phyloP scores from a whole-genome alignment of 495 filamentous ascomycete species.

The Sordaria brevicollis region DNA sequence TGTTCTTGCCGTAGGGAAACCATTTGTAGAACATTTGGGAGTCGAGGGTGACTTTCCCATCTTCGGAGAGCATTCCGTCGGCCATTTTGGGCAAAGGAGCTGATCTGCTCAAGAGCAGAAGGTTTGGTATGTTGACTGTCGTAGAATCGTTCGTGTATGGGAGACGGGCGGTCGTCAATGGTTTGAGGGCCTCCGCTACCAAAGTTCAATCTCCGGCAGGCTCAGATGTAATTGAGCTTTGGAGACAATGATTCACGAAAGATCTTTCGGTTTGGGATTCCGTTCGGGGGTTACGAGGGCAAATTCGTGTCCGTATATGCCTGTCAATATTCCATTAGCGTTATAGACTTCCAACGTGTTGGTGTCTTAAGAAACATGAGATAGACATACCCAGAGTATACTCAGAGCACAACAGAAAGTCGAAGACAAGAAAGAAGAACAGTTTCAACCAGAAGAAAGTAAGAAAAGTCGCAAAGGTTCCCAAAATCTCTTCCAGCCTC shows the following conservation, averaged over 20 bases:
- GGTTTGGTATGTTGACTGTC: neutral
- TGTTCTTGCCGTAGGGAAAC: slow-evolving; percentile 26
- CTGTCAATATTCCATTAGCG: neutral
- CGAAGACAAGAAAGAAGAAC: neutral
- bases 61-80: slow-evolving; percentile 7
- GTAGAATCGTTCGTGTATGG: neutral
- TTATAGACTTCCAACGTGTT: neutral
- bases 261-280: neutral
- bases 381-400: neutral
- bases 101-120: neutral
- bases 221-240: neutral
- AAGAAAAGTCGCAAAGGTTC: neutral
- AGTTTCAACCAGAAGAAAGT: neutral
- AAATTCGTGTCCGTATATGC: neutral
- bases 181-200: neutral
- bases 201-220: neutral
- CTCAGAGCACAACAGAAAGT: no score
- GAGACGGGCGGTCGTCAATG: neutral
- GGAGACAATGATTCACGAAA: neutral
- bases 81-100: slow-evolving; percentile 7
- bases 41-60: neutral
- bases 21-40: slow-evolving; percentile 16
- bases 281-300: neutral
- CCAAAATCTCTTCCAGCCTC: neutral
- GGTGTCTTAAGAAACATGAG: neutral